These are phyloP conservation scores for Aspergillus awamori DNA, from an alignment of 2,329 filamentous ascomycete species.

Conservation along the genomic window DNA sequence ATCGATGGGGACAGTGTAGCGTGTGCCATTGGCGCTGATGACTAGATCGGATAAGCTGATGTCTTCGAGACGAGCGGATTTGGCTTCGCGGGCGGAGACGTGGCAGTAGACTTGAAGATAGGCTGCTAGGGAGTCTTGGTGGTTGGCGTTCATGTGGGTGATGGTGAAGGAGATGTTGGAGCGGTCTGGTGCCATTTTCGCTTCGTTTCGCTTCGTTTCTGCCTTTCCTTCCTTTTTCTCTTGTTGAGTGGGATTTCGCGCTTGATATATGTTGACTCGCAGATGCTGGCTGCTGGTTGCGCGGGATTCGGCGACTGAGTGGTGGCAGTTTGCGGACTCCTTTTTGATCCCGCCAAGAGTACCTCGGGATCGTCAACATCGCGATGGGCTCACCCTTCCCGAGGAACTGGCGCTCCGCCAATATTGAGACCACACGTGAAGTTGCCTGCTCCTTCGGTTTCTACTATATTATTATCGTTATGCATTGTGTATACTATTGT, in stretches of 20 bases:
- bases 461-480: no score
- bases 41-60: conserved; percentile 66
- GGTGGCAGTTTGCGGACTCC: no score
- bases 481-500: no score
- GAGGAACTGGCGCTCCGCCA: no score
- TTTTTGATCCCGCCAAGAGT: no score
- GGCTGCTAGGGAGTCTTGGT: conserved; percentile 70
- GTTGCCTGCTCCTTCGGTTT: no score
- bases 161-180: conserved; percentile 65
- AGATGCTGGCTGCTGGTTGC: not conserved
- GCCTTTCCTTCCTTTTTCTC: no score
- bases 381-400: no score
- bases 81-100: conserved; percentile 59
- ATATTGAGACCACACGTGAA: no score
- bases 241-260: no score
- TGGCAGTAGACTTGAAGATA: conserved; percentile 75
- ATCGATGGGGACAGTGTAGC: conserved; percentile 62
- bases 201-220: not conserved
- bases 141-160: conserved; percentile 85
- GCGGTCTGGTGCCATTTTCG: conserved; percentile 20
- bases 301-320: no score
- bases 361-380: no score
- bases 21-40: conserved; percentile 56
- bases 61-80: conserved; percentile 65
- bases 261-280: not conserved